Evolutionary conservation across 768 basidiomycete genomes (phyloP).

Genomic region (Boletus fagicola): DNA sequence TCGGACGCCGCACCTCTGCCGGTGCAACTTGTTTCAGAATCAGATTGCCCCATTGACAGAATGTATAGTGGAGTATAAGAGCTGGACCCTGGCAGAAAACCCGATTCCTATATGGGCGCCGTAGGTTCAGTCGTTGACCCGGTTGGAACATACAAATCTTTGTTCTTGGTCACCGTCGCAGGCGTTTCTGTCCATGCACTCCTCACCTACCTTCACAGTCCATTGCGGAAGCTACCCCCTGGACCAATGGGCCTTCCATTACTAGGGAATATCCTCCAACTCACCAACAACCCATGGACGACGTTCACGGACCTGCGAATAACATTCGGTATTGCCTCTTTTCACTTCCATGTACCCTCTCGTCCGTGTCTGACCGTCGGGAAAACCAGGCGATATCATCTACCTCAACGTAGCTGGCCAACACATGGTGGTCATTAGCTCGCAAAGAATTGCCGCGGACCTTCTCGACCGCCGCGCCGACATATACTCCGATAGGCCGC

Average conservation of each 20-base stretch:
- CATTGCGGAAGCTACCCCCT: slow-evolving; percentile 6
- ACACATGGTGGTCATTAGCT: slow-evolving; percentile 32
- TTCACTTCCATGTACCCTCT: neutral
- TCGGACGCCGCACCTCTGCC: no score
- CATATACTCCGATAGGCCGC: slow-evolving; percentile 35
- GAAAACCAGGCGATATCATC: neutral
- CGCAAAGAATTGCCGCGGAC: slow-evolving; percentile 32
- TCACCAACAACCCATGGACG: slow-evolving; percentile 1
- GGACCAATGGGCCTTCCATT: slow-evolving; percentile 7
- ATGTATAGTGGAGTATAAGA: neutral
- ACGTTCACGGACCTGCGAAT: slow-evolving; percentile 2
- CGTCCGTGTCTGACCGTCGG: neutral
- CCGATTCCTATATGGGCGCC: neutral
- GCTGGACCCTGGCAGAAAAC: neutral
- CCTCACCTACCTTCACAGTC: slow-evolving; percentile 1
- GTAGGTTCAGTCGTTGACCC: neutral
- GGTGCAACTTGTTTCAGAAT: no score
- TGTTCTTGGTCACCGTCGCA: neutral
- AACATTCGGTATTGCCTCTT: neutral
- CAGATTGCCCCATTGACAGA: neutral
- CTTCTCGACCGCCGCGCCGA: slow-evolving; percentile 38
- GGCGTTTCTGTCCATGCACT: neutral
- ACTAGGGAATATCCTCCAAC: slow-evolving; percentile 1
- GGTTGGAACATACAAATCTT: neutral
- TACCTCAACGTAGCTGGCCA: slow-evolving; percentile 17